phyloP scores from a whole-genome alignment of 2,329 filamentous ascomycete species.

The Claviceps arundinis region DNA sequence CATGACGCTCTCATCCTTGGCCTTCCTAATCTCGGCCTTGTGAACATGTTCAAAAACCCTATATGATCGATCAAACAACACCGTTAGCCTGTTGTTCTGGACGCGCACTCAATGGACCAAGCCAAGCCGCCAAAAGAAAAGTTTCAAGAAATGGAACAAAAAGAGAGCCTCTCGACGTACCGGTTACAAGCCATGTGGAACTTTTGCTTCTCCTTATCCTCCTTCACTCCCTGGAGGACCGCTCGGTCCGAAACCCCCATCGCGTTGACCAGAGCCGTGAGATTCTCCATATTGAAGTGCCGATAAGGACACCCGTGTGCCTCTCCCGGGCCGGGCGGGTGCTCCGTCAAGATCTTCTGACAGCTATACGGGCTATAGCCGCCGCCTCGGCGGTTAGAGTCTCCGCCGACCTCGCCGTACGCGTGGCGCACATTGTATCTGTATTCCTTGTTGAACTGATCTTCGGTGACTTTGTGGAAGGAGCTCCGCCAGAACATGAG shows the following conservation, averaged over 20 bases:
- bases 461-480: constrained; percentile 81
- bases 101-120: no score
- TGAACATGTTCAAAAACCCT: constrained; percentile 83
- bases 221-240: constrained; percentile 66
- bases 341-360: constrained; percentile 87
- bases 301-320: constrained; percentile 93
- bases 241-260: constrained; percentile 69
- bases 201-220: constrained; percentile 78
- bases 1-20: constrained; percentile 62
- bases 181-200: constrained; percentile 95
- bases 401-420: constrained; percentile 91
- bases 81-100: no score
- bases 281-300: constrained; percentile 80
- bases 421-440: constrained; percentile 90
- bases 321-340: constrained; percentile 75
- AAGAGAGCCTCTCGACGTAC: constrained; percentile 25
- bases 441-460: constrained; percentile 95
- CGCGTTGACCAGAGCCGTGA: constrained; percentile 59
- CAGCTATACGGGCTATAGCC: constrained; percentile 89
- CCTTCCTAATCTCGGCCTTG: constrained; percentile 62
- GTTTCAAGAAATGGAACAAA: neutral
- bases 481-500: constrained; percentile 80
- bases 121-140: no score
- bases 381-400: constrained; percentile 70
- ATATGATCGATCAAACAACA: neutral